phyloP scores from a whole-genome alignment of 179 eudicot genomes.

The Drosera spatulata region DNA sequence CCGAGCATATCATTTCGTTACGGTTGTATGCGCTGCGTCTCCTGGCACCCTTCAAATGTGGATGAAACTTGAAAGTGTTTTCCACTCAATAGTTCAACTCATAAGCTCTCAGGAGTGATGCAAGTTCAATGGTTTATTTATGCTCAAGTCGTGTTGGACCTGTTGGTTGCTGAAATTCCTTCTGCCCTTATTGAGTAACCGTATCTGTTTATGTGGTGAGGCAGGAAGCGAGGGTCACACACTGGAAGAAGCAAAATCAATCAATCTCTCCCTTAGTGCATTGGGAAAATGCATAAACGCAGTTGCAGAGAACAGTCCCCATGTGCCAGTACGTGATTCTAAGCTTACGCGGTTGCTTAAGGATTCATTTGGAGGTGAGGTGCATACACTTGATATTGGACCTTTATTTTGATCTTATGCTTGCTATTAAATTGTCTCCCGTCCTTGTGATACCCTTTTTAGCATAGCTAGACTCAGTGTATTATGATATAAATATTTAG shows the following conservation, averaged over 20 bases:
- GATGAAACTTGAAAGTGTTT: no score
- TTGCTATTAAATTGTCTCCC: no score
- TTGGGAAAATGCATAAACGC: conserved; percentile 99
- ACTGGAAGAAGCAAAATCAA: conserved; percentile 95
- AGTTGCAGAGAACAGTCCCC: conserved; percentile 93
- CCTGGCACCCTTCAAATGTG: no score
- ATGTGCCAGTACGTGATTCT: conserved; percentile 98
- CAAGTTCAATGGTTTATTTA: no score
- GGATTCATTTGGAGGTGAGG: conserved; percentile 99
- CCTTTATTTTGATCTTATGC: not conserved
- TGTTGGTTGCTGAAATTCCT: no score
- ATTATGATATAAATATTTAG: no score
- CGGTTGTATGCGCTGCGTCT: not conserved
- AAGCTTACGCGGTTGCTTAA: conserved; percentile 95
- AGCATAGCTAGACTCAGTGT: no score
- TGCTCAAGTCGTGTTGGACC: no score
- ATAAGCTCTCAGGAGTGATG: no score
- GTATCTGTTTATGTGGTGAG: conserved; percentile 5
- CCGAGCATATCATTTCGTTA: conserved; percentile 11
- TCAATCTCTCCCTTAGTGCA: conserved; percentile 96
- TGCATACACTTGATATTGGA: not conserved
- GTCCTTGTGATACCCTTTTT: no score
- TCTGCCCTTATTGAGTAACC: not conserved
- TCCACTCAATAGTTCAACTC: no score
- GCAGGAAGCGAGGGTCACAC: conserved; percentile 99